Base-by-base conservation (phyloP, 1,284 basidiomycete species). In the Ganoderma resinaceum region DNA sequence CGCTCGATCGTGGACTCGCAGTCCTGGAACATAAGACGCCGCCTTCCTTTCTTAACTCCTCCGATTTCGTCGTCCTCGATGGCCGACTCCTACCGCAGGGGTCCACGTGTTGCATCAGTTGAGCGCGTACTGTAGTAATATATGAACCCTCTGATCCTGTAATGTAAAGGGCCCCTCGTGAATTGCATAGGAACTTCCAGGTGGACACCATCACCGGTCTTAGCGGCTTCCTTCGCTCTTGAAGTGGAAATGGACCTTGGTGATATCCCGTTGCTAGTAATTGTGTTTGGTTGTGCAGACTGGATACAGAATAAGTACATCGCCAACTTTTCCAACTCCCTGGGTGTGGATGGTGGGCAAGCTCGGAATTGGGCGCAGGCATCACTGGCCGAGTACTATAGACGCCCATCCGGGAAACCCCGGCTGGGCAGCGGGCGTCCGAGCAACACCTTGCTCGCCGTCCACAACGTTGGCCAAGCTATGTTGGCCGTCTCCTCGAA, bases 401-500 rank as follows among this genome's bases (percentile, higher is more conserved):
- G 63, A 67, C 71, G 71, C 72, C 58, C 23, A 46, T 42, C 62
- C 72, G 72, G 67, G 63, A 70, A 70, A 66, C 65, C 67, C 73
- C 71, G 74, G 72, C 69, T 52, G 43, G 55, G 46, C 57, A 63
- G 38, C 63, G 63, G 65, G 67, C 71, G 72, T 72, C 70, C 70
- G 68, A 69, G 65, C 70, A 60, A 70, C 72, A 70, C 66, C 72
- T 70, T 73, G 72, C 73, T 70, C 70, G 63, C 66, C 66, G 70
- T 72, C 70, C 63, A 61, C 72, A 72, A 72, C 74, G 72, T 75
- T 70, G 68, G 73, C 72, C 72, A 72, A 68, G 66, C 61, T 61
- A 74, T 76, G 74, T 69, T 76, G 70, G 73, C 73, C 63, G 70
- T 70, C 59, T 69, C 74, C 55, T 69, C 74, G 73, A 75, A 79